Percentiles rank a stretch among this genome's conserved stretches.
Evolutionary conservation across 495 filamentous ascomycete species (phyloP).

Genomic region (Neurospora sp.): DNA sequence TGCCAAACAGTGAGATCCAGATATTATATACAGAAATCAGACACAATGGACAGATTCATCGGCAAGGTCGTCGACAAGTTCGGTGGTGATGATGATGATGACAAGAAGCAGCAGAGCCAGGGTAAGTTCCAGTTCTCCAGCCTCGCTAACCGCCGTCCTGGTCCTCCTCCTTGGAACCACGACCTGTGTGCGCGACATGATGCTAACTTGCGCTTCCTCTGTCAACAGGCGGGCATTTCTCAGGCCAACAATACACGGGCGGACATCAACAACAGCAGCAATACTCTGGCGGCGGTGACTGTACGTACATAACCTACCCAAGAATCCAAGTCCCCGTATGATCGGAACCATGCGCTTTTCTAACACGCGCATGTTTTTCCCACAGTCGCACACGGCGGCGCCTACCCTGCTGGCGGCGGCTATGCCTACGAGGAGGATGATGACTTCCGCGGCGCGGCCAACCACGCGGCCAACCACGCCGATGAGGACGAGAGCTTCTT

Average conservation of each 20-base stretch:
- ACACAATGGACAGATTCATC: slow-evolving; percentile 9
- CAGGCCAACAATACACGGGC: not conserved
- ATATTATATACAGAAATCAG: not conserved
- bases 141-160: not conserved
- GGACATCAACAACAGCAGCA: not conserved
- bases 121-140: not conserved
- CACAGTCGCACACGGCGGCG: slow-evolving; percentile 28
- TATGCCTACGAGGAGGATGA: slow-evolving; percentile 26
- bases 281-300: not conserved
- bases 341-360: not conserved
- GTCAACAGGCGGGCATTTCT: not conserved
- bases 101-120: slow-evolving; percentile 3
- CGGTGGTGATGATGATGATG: slow-evolving; percentile 2
- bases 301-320: slow-evolving; percentile 3
- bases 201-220: not conserved
- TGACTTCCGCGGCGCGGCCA: slow-evolving; percentile 40
- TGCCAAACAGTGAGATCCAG: not conserved
- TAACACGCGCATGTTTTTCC: not conserved
- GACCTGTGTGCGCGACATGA: not conserved
- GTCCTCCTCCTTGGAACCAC: not conserved
- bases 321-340: not conserved
- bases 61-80: slow-evolving; percentile 4
- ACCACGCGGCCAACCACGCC: slow-evolving; percentile 43
- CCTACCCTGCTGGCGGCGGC: slow-evolving; percentile 29
- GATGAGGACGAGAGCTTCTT: slow-evolving; percentile 45